A percentile compares a stretch with the other conserved stretches of the same genome.
Evolutionary conservation across 2,329 filamentous ascomycete species (phyloP).

Genomic region (Clarireedia monteithiana): DNA sequence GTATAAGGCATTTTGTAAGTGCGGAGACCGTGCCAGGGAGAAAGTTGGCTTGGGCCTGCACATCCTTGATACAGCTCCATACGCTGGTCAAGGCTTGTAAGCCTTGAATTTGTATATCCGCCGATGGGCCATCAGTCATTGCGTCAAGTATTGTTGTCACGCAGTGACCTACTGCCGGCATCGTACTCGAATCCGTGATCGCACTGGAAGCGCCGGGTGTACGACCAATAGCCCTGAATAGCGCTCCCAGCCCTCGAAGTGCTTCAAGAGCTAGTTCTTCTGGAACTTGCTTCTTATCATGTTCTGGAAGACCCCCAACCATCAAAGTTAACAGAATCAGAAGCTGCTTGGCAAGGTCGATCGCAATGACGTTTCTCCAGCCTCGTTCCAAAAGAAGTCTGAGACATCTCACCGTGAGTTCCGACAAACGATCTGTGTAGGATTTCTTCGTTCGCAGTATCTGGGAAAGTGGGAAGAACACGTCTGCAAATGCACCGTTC

Average conservation of each 20-base stretch:
- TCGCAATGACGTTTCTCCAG: slow-evolving; percentile 66
- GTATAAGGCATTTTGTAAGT: slow-evolving; percentile 62
- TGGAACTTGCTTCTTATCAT: slow-evolving; percentile 40
- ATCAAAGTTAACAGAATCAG: slow-evolving; percentile 79
- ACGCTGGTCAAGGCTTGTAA: slow-evolving; percentile 56
- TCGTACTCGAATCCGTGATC: slow-evolving; percentile 48
- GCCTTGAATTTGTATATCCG: slow-evolving; percentile 64
- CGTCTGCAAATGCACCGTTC: slow-evolving; percentile 36
- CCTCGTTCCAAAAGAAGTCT: slow-evolving; percentile 66
- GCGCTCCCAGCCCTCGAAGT: slow-evolving; percentile 58
- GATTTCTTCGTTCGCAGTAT: slow-evolving; percentile 70
- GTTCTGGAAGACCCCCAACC: slow-evolving; percentile 62
- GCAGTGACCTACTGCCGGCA: slow-evolving; percentile 75
- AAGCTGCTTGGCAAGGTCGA: slow-evolving; percentile 72
- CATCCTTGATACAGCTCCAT: slow-evolving; percentile 57
- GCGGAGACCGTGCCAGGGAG: slow-evolving; percentile 82
- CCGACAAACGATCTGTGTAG: slow-evolving; percentile 64
- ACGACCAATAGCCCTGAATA: slow-evolving; percentile 53
- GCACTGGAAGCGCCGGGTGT: slow-evolving; percentile 41
- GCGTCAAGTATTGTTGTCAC: slow-evolving; percentile 74
- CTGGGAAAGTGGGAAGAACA: slow-evolving; percentile 87
- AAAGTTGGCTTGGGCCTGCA: slow-evolving; percentile 73
- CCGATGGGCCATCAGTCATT: slow-evolving; percentile 54
- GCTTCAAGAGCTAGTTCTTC: slow-evolving; percentile 71
- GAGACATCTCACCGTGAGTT: slow-evolving; percentile 70